Base-by-base conservation (phyloP, 163 green algal genomes). In the Scenedesmus sp. region DNA sequence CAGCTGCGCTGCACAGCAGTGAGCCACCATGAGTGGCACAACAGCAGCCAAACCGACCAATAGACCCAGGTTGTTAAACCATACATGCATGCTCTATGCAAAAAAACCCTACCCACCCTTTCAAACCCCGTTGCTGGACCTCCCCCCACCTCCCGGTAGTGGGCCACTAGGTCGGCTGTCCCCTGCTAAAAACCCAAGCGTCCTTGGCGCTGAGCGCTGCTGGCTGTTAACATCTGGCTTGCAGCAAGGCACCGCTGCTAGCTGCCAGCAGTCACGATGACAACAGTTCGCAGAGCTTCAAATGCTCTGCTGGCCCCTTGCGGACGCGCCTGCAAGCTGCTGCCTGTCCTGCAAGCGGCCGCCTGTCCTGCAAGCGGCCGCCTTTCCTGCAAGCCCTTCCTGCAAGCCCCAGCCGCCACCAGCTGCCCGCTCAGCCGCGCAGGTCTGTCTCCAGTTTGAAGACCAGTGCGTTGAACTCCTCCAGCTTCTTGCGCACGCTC, bases 401-500 rank as follows among this genome's bases (percentile, higher is more conserved):
- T 74, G 76, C 79, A 66, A 15, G 52, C 8, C 34, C 34, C 34
- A 46, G 34, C 34, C 34, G 34, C 15, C 59, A n/a, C 10, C 84
- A 34, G 34, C 23, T 56, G 59, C 83, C 1, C 81, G 67, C 52
- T 84, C 74, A 91, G 15, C n/a, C 87, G 82, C 88, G 92, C 54
- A 95, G 88, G 82, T 95, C 94, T 54, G 81, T 76, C 91, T 94
- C 94, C 82, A 96, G 86, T 91, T 95, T 95, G 81, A 91, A 93
- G 16, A 96, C 76, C 5, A 59, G 76, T 34, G 46, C 34, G 76
- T 94, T 94, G 90, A 95, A 96, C 92, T 96, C 95, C 88, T 95
- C 93, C 77, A 94, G 82, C 93, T 96, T 96, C 93, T 96, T 96
- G 76, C 84, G 83, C 46, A 92, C 91, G 59, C 88, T 94, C 94